Evolutionary conservation across 768 basidiomycete species (phyloP).

Genomic region (Rhizopogon vinicolor): DNA sequence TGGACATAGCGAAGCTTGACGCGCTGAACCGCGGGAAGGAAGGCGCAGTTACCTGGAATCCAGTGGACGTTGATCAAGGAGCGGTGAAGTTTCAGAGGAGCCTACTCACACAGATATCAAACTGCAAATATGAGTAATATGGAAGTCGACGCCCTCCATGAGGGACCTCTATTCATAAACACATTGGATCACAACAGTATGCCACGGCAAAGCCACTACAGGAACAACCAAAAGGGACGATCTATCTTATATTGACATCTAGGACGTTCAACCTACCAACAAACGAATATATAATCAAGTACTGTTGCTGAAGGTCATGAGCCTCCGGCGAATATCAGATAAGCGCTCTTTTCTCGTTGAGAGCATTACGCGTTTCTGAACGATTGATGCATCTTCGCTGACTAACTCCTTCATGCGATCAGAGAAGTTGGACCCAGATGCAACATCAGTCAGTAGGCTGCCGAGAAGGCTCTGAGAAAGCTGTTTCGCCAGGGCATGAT

Average conservation of each 20-base stretch:
- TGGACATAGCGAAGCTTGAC: conserved; percentile 41
- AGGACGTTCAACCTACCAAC: not conserved
- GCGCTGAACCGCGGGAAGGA: conserved; percentile 39
- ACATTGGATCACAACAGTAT: not conserved
- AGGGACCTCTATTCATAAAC: not conserved
- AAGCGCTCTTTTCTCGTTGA: conserved; percentile 29
- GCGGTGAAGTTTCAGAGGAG: not conserved
- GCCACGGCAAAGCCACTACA: too few relatives aligned
- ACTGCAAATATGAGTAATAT: not conserved
- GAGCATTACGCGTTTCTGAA: conserved; percentile 31
- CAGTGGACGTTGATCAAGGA: conserved; percentile 24
- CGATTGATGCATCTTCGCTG: conserved; percentile 39
- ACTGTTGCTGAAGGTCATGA: conserved; percentile 21
- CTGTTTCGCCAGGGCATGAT: conserved; percentile 31
- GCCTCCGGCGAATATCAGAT: conserved; percentile 34
- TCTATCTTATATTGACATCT: not conserved
- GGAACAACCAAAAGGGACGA: not conserved
- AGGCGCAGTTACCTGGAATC: conserved; percentile 48
- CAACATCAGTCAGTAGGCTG: conserved; percentile 22
- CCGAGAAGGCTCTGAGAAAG: conserved; percentile 33
- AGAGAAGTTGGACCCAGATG: conserved; percentile 7
- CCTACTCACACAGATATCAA: not conserved
- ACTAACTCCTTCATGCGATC: conserved; percentile 37
- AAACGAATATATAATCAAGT: not conserved
- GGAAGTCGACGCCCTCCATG: too few relatives aligned